A percentile compares a stretch with the other conserved stretches of the same genome.
Conservation (phyloP, 2,329 filamentous ascomycete species). For the Catunica adiposa region DNA sequence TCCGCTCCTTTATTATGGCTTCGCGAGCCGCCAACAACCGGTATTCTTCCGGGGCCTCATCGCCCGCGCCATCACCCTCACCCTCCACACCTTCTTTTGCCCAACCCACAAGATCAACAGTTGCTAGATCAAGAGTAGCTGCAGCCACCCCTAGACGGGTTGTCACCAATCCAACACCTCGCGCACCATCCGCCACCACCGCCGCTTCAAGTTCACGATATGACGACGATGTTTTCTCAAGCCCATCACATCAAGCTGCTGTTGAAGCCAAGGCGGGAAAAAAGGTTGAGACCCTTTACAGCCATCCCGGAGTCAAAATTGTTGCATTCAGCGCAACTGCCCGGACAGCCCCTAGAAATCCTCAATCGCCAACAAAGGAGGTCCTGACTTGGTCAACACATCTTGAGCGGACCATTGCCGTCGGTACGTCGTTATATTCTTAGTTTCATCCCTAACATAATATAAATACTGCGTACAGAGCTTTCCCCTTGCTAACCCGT, state of each 20-base stretch:
- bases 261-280: slow-evolving; percentile 10
- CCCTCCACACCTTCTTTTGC: slow-evolving; percentile 12
- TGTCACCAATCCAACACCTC: slow-evolving; percentile 12
- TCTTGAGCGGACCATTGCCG: slow-evolving; percentile 67
- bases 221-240: slow-evolving; percentile 5
- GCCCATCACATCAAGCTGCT: slow-evolving; percentile 3
- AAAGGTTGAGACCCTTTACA: slow-evolving; percentile 53
- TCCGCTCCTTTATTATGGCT: slow-evolving; percentile 1
- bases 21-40: slow-evolving; percentile 11
- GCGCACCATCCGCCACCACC: slow-evolving; percentile 1
- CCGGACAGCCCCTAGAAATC: slow-evolving; percentile 18
- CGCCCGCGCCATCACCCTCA: not conserved
- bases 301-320: slow-evolving; percentile 56
- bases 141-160: slow-evolving; percentile 10
- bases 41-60: slow-evolving; percentile 6
- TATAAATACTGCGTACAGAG: not conserved
- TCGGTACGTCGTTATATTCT: slow-evolving; percentile 34
- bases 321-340: slow-evolving; percentile 32
- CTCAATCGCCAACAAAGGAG: slow-evolving; percentile 30
- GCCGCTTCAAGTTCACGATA: slow-evolving; percentile 1
- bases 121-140: slow-evolving; percentile 5
- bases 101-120: slow-evolving; percentile 10
- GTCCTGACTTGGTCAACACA: slow-evolving; percentile 56
- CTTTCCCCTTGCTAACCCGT: not conserved
- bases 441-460: not conserved